Evolutionary conservation across 768 basidiomycete genomes (phyloP), one percentile per base, ranked within the genome.

Genomic region (Lepiota brunneoincarnata): DNA sequence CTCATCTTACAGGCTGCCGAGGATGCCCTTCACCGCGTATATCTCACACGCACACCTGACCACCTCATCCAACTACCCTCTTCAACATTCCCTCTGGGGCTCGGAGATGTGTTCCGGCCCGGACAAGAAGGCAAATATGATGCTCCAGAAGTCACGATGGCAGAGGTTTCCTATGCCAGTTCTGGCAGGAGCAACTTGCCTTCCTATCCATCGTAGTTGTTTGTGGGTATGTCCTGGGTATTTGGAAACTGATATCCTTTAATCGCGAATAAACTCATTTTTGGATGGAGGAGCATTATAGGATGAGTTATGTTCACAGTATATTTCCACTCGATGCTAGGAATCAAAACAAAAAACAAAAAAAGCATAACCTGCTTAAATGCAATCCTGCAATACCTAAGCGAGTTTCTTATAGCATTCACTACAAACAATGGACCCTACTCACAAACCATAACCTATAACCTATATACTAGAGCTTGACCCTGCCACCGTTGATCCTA

Each of bases 11-110:
- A 90, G 87, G 92, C 92, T 14, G 89, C 89, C 7, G 92, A 96
- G 70, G 91, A 94, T 61, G 82, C 92, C 0, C 75, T 95, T 21
- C 82, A 87, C 57, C 79, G 91, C 39, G 75, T 94, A 18, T 95
- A 93, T 70, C 81, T 95, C 55, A 92, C 91, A 10, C 80, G 79
- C 58, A 83, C 83, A 48, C 91, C 91, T 5, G 72, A 84, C 47
- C 77, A 91, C 53, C 69, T 80, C 35, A 60, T 91, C 41, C 80
- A 83, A 49, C 73, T 93, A 38, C 91, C 91, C 6, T 83, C 89
- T 4, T 80, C 81, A 40, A 88, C 91, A 15, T 91, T 93, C 73
- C 78, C 86, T 11, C 59, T 71, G 17, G 75, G 75, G 3, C 65
- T 73, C 37, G 80, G 83, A 39, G 76, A 78, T 61, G 72, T 88